Conservation (phyloP, 257 asterid species). For the Solanum raphanifolium region DNA sequence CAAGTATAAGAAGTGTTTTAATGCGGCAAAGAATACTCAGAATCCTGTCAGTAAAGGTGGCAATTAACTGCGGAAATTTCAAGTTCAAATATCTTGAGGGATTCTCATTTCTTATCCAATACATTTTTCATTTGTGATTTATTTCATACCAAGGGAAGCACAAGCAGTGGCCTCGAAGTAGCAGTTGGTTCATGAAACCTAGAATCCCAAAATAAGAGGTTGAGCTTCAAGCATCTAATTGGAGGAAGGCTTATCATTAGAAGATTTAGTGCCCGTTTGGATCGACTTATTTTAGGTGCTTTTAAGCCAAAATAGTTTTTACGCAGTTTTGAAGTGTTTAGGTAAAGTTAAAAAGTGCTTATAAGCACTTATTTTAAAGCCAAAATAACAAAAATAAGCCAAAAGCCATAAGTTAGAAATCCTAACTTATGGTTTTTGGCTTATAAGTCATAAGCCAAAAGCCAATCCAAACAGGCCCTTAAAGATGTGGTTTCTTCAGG, state of each 20-base stretch:
- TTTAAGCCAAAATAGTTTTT: too few relatives aligned
- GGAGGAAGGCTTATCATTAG: neutral
- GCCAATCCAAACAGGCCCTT: neutral
- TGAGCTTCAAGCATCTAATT: neutral
- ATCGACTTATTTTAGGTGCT: too few relatives aligned
- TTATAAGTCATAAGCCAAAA: too few relatives aligned
- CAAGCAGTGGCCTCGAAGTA: neutral
- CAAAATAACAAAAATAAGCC: too few relatives aligned
- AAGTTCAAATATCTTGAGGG: neutral
- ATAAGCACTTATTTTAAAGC: too few relatives aligned
- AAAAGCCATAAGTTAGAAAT: too few relatives aligned
- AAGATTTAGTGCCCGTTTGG: neutral
- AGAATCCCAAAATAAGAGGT: neutral
- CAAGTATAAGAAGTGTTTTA: constrained; percentile 9
- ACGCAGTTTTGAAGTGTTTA: too few relatives aligned
- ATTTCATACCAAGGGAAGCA: neutral
- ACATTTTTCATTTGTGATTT: neutral
- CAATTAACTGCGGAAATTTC: neutral
- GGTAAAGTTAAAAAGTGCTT: too few relatives aligned
- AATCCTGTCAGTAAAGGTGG: neutral
- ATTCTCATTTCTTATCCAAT: neutral
- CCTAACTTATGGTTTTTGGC: too few relatives aligned
- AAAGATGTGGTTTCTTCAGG: neutral
- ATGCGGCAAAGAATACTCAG: neutral
- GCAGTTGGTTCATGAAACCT: neutral